Percentiles rank a stretch among this genome's conserved stretches.
These are phyloP conservation scores for Porogramme epimiltina DNA, from an alignment of 1,284 basidiomycete genomes.

Conservation along the genomic window DNA sequence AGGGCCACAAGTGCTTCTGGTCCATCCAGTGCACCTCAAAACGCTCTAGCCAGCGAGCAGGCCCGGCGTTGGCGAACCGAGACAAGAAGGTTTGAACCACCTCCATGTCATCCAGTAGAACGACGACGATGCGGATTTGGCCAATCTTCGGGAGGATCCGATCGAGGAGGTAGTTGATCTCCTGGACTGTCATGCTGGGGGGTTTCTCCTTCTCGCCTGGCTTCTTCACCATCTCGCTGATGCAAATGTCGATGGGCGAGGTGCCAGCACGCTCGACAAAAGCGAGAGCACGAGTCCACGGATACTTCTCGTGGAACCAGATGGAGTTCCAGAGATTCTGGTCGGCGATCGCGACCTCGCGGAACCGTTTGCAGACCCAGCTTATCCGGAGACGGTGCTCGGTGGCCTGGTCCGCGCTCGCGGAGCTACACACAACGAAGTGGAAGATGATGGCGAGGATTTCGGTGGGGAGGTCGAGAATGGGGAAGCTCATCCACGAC, in stretches of 20 bases:
- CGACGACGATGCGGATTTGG: slow-evolving; percentile 56
- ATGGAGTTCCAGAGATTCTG: slow-evolving; percentile 26
- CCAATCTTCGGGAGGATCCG: slow-evolving; percentile 48
- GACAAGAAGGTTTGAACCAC: slow-evolving; percentile 49
- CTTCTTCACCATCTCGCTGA: slow-evolving; percentile 43
- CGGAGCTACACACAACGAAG: slow-evolving; percentile 49
- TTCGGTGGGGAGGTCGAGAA: slow-evolving; percentile 63
- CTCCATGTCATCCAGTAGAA: slow-evolving; percentile 54
- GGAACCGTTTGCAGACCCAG: slow-evolving; percentile 55
- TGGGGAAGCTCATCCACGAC: slow-evolving; percentile 52
- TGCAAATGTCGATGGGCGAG: slow-evolving; percentile 55
- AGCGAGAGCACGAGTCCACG: slow-evolving; percentile 48
- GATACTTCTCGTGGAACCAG: slow-evolving; percentile 52
- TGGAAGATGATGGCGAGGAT: slow-evolving; percentile 65
- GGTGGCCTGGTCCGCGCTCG: slow-evolving; percentile 36
- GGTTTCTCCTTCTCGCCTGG: background rate
- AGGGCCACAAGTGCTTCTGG: slow-evolving; percentile 28
- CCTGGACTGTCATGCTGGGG: slow-evolving; percentile 38
- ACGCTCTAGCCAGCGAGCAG: slow-evolving; percentile 46
- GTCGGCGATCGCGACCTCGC: slow-evolving; percentile 24
- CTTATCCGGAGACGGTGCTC: slow-evolving; percentile 45
- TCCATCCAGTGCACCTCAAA: slow-evolving; percentile 58
- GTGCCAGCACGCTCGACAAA: slow-evolving; percentile 57
- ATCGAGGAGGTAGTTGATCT: slow-evolving; percentile 49
- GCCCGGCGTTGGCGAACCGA: slow-evolving; percentile 41